Evolutionary conservation across 352 stramenopile genomes (phyloP), one percentile per base, ranked within the genome.

Genomic region (Aphanomyces invadans): DNA sequence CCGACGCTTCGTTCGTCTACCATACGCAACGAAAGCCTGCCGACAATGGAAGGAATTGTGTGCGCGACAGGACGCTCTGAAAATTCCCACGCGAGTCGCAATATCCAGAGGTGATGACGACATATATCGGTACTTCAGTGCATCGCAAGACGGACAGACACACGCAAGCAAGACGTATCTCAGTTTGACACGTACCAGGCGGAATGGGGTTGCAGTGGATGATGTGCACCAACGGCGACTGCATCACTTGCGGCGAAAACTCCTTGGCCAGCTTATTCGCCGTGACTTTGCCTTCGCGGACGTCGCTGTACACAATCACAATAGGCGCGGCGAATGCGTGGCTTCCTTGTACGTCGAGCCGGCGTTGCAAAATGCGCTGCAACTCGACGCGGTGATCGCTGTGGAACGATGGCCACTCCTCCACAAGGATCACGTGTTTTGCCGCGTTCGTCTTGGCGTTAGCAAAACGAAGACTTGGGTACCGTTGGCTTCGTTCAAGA

Each of bases 131-230:
- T n/a, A n/a, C n/a, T n/a, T n/a, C n/a, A n/a, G n/a, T n/a, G n/a
- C n/a, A n/a, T n/a, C n/a, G n/a, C n/a, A n/a, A n/a, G n/a, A n/a
- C n/a, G n/a, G n/a, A n/a, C n/a, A n/a, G n/a, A n/a, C n/a, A n/a
- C n/a, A n/a, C n/a, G n/a, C n/a, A n/a, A n/a, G n/a, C n/a, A n/a
- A n/a, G n/a, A n/a, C n/a, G n/a, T n/a, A n/a, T n/a, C n/a, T n/a
- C n/a, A n/a, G n/a, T n/a, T n/a, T n/a, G n/a, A n/a, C n/a, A 25
- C 62, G n/a, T 72, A 88, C 79, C 79, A 70, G 86, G 54, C 15
- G 83, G 90, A 19, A 95, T 83, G 26, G 74, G 71, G 59, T 95
- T 95, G 26, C 92, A 86, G 52, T 84, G 81, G 56, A 92, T 88
- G 25, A 91, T 75, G 4, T 75, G 78, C 17, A 80, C 88, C 23